phyloP scores from a whole-genome alignment of 2,329 filamentous ascomycete species.

The Teratosphaeria nubilosa region DNA sequence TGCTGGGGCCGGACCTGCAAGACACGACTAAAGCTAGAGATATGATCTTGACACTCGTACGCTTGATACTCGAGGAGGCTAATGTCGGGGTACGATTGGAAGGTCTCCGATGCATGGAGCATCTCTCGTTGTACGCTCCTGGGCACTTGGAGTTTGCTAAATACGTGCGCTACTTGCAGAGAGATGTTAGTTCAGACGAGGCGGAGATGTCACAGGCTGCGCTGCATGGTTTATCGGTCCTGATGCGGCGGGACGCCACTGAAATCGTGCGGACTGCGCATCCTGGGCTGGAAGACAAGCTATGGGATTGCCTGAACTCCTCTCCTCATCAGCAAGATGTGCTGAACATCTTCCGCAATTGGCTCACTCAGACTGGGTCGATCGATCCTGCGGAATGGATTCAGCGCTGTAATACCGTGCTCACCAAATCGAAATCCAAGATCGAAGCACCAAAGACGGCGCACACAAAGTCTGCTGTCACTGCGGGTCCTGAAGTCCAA shows the following conservation, averaged over 20 bases:
- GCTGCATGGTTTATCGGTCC: constrained; percentile 78
- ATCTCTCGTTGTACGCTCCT: constrained; percentile 84
- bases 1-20: constrained; percentile 88
- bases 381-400: constrained; percentile 77
- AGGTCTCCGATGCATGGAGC: constrained; percentile 74
- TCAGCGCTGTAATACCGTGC: constrained; percentile 72
- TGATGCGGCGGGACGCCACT: constrained; percentile 86
- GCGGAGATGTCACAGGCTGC: constrained; percentile 67
- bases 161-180: constrained; percentile 76
- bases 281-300: constrained; percentile 72
- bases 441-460: constrained; percentile 41
- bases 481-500: constrained; percentile 63
- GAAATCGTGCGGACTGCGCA: constrained; percentile 70
- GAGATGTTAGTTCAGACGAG: constrained; percentile 60
- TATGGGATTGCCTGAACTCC: constrained; percentile 82
- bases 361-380: constrained; percentile 83
- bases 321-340: constrained; percentile 67
- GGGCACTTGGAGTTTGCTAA: constrained; percentile 72
- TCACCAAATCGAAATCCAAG: constrained; percentile 75
- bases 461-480: constrained; percentile 27
- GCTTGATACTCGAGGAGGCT: constrained; percentile 65
- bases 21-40: constrained; percentile 87
- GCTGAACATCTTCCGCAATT: constrained; percentile 81
- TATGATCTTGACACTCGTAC: constrained; percentile 76
- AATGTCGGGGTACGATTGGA: constrained; percentile 61